A percentile compares a stretch with the other conserved stretches of the same genome.
phyloP scores from a whole-genome alignment of 306 rosid species.

The Acacia confusa region DNA sequence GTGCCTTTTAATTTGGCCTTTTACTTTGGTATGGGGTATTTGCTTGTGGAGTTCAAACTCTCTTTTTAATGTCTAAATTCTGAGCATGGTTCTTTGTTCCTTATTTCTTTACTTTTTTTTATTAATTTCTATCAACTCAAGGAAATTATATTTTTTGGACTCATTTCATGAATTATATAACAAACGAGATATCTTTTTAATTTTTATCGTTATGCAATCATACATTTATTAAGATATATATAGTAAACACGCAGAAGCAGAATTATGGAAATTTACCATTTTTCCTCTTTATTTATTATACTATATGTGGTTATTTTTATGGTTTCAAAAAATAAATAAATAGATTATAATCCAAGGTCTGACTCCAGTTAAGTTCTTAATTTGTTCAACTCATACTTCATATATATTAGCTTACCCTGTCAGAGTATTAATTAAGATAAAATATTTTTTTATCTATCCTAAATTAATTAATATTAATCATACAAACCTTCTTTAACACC shows the following conservation, averaged over 20 bases:
- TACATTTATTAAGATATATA: background rate
- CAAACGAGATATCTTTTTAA: background rate
- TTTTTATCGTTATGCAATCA: background rate
- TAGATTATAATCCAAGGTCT: background rate
- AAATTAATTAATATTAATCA: background rate
- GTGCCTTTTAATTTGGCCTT: constrained; percentile 2
- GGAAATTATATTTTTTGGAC: background rate
- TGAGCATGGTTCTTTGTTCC: constrained; percentile 15
- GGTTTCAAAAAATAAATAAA: background rate
- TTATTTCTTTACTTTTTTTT: background rate
- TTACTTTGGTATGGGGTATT: background rate
- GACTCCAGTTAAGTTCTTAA: background rate
- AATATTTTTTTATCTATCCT: background rate
- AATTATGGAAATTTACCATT: background rate
- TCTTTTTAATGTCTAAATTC: background rate
- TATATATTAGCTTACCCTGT: background rate
- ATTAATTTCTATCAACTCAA: background rate
- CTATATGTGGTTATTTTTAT: background rate
- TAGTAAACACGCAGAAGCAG: background rate
- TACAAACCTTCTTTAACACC: background rate
- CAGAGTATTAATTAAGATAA: background rate
- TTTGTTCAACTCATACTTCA: background rate
- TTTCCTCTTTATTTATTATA: background rate
- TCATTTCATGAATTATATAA: background rate
- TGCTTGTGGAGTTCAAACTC: constrained; percentile 4